These are phyloP conservation scores for Cydonia oblonga DNA, from an alignment of 331 rosid genomes.

Conservation along the genomic window DNA sequence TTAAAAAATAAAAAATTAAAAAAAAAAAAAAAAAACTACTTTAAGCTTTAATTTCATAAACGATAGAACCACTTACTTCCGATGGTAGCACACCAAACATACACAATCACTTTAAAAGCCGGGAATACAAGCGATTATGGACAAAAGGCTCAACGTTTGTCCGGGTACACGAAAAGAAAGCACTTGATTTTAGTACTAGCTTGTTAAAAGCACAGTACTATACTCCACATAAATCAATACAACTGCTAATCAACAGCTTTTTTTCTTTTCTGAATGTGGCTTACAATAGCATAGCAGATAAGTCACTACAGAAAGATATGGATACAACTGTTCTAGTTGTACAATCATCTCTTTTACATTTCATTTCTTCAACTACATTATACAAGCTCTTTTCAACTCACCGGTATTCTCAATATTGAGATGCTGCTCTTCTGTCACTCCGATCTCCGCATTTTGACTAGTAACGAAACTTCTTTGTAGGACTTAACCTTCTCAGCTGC, in stretches of 20 bases:
- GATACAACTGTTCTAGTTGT: neutral
- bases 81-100: too few species aligned
- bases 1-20: too few species aligned
- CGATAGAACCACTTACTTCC: too few species aligned
- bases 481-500: slow-evolving; percentile 60
- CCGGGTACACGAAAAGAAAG: neutral
- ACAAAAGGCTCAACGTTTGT: neutral
- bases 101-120: too few species aligned
- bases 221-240: too few species aligned
- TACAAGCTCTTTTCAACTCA: neutral
- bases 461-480: slow-evolving; percentile 44
- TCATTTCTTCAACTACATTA: neutral
- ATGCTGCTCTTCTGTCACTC: slow-evolving; percentile 8
- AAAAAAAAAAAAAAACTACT: too few species aligned
- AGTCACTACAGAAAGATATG: neutral
- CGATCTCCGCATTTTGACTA: slow-evolving; percentile 50
- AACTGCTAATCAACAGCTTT: neutral
- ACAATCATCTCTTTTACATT: neutral
- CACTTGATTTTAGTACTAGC: neutral
- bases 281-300: neutral
- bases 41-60: too few species aligned
- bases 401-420: neutral
- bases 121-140: neutral
- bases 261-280: neutral
- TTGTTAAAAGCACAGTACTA: too few species aligned